These are phyloP conservation scores for Boletus barrowsii DNA, from an alignment of 768 basidiomycete species.

Conservation along the genomic window DNA sequence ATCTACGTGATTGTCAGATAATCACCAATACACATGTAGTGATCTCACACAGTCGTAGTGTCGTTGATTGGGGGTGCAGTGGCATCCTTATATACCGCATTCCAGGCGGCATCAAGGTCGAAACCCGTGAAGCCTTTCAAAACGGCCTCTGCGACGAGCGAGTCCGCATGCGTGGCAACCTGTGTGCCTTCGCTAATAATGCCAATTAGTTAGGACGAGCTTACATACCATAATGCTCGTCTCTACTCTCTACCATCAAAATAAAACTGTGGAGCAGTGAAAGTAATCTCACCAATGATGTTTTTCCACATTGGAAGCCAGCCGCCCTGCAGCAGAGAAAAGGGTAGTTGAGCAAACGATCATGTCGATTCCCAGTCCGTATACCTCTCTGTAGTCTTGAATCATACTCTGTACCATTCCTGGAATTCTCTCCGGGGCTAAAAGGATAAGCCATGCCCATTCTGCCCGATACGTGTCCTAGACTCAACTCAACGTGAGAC, in stretches of 20 bases:
- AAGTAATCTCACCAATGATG: constrained; percentile 48
- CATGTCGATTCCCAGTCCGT: not conserved
- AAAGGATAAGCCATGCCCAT: constrained; percentile 76
- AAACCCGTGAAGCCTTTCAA: constrained; percentile 64
- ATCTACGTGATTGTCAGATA: constrained; percentile 36
- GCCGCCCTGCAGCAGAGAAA: constrained; percentile 46
- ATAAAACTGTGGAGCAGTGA: not conserved
- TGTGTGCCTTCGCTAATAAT: constrained; percentile 18
- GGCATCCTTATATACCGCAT: constrained; percentile 73
- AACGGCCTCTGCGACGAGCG: constrained; percentile 69
- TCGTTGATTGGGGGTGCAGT: constrained; percentile 61
- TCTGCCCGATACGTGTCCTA: constrained; percentile 78
- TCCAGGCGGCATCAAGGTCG: constrained; percentile 62
- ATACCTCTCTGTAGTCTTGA: constrained; percentile 67
- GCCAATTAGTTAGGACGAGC: not conserved
- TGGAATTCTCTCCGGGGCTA: constrained; percentile 73
- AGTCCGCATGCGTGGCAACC: constrained; percentile 80
- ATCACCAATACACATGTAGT: not conserved
- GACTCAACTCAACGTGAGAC: not conserved
- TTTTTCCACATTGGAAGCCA: constrained; percentile 95
- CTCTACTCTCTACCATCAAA: constrained; percentile 35
- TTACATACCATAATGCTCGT: constrained; percentile 75
- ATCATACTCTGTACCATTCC: constrained; percentile 80
- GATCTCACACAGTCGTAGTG: constrained; percentile 44
- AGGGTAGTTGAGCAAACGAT: not conserved